Base-by-base conservation (phyloP, 441 rosid species). In the Codiaeum variegatum region DNA sequence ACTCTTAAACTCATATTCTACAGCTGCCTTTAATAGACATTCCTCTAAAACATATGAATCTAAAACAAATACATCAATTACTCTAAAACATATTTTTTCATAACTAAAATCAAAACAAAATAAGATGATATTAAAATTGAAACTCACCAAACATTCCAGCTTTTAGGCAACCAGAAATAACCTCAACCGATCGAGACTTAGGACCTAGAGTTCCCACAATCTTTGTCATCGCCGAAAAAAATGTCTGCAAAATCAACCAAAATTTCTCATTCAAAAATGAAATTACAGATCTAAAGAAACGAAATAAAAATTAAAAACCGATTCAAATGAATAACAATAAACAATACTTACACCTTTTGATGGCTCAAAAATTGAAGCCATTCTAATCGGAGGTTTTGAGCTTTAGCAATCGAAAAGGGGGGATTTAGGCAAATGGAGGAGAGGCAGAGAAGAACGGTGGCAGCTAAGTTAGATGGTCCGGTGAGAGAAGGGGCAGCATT, bases 141-240 rank as follows among this genome's bases (percentile, higher is more conserved):
- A 12, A 3, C 42, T 18, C 72, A 93, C 98, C 99, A 0, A 97
- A 96, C 99, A 96, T 96, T 74, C 97, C 97, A 67, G 96, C 93
- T 76, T 88, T 91, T 52, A 96, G 92, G 80, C 98, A 96, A 0
- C 90, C 86, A 24, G 97, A 85, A 71, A 93, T 85, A 66, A 83
- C 78, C 5, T 90, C 99, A 2, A 87, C 86, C 42, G 99, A 86
- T 80, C 97, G 90, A 79, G 99, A 96, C 77, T 81, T 91, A 0
- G 98, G 89, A 16, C 99, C 99, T 21, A 96, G 85, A 66, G 99
- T 96, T 49, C 99, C 99, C 15, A 96, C 96, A 68, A 96, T 93
- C 85, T 96, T 96, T 38, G 98, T 93, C 97, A 93, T 85, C 60
- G 99, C 96, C 2, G 94, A 94, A 56, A 93, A 93, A 82, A 90